Conservation (phyloP, 331 rosid genomes). For the Telfairia occidentalis region DNA sequence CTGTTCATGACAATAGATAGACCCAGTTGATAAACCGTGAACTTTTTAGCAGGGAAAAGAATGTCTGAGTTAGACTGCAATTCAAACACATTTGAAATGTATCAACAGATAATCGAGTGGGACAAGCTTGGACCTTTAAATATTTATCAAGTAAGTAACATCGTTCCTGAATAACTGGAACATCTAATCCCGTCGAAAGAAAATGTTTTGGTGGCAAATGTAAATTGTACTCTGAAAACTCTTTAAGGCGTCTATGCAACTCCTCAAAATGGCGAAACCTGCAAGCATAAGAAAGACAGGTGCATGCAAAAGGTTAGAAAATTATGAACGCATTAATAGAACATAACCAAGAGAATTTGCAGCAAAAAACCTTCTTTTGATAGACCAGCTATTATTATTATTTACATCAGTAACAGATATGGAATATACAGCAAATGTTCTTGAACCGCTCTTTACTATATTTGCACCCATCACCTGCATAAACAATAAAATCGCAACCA, state of each 20-base stretch:
- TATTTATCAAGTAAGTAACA: conserved; percentile 70
- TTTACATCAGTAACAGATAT: conserved; percentile 75
- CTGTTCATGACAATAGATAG: background rate
- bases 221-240: conserved; percentile 79
- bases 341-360: conserved; percentile 11
- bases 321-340: conserved; percentile 8
- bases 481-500: conserved; percentile 22
- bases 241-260: conserved; percentile 88
- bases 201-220: conserved; percentile 97
- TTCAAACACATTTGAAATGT: background rate
- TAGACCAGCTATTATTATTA: conserved; percentile 87
- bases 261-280: conserved; percentile 99
- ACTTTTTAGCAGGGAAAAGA: background rate
- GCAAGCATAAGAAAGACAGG: conserved; percentile 7
- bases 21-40: background rate
- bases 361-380: conserved; percentile 74
- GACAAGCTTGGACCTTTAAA: conserved; percentile 49
- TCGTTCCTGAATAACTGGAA: conserved; percentile 74
- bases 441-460: conserved; percentile 90
- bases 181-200: conserved; percentile 84
- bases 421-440: conserved; percentile 92
- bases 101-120: background rate
- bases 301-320: conserved; percentile 14
- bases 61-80: background rate
- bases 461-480: conserved; percentile 94